A percentile compares a stretch with the other conserved stretches of the same genome.
Conservation (phyloP, 2,329 filamentous ascomycete species). For the Mycosphaerella sp. region DNA sequence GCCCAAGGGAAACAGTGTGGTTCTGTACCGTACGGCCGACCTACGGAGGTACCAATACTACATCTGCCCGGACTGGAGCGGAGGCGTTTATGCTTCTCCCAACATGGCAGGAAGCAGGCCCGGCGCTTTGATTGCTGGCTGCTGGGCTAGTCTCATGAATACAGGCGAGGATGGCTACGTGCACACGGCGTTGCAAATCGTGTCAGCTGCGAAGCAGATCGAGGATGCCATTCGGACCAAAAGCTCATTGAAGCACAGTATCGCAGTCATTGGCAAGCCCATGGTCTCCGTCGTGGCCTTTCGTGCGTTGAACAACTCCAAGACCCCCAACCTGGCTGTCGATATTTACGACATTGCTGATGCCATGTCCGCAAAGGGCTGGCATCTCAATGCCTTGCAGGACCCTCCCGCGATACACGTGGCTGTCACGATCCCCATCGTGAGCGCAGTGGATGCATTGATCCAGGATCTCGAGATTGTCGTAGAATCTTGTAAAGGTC, state of each 20-base stretch:
- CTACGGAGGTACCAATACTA: slow-evolving; percentile 93
- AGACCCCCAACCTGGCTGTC: slow-evolving; percentile 50
- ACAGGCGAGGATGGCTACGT: slow-evolving; percentile 86
- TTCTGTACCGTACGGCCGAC: slow-evolving; percentile 75
- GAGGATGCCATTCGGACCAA: slow-evolving; percentile 60
- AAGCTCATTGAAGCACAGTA: slow-evolving; percentile 55
- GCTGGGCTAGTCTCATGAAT: slow-evolving; percentile 87
- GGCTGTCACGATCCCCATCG: slow-evolving; percentile 83
- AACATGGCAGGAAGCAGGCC: slow-evolving; percentile 86
- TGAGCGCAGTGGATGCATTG: slow-evolving; percentile 71
- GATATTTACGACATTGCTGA: slow-evolving; percentile 95
- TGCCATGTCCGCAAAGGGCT: slow-evolving; percentile 73
- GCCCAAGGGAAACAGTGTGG: slow-evolving; percentile 90
- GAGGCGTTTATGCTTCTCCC: slow-evolving; percentile 91
- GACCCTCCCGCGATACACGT: slow-evolving; percentile 87
- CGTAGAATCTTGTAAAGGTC: slow-evolving; percentile 67
- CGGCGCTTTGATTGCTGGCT: slow-evolving; percentile 88
- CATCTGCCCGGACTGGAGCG: slow-evolving; percentile 88
- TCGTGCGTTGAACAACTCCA: slow-evolving; percentile 44
- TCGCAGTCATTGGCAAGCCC: slow-evolving; percentile 76
- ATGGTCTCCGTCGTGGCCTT: slow-evolving; percentile 90
- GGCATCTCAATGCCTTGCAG: slow-evolving; percentile 95
- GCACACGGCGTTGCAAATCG: slow-evolving; percentile 77
- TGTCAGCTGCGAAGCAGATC: slow-evolving; percentile 78
- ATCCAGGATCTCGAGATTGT: slow-evolving; percentile 60